Evolutionary conservation across 495 filamentous ascomycete species (phyloP).

Genomic region (Bacidia rubella): DNA sequence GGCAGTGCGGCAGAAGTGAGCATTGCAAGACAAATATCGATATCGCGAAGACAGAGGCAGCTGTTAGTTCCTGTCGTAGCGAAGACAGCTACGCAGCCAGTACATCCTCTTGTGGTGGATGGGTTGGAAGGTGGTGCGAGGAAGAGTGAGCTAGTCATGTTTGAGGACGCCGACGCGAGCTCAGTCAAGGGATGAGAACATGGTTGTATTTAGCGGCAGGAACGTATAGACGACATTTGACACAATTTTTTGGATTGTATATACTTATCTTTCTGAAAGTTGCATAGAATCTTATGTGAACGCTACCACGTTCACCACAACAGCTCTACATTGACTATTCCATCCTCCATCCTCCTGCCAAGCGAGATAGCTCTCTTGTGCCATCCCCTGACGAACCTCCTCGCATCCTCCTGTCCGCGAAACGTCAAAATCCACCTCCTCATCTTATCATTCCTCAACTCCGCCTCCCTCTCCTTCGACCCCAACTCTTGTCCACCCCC

Average conservation of each 20-base stretch:
- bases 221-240: neutral
- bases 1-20: constrained; percentile 38
- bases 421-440: constrained; percentile 38
- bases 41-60: constrained; percentile 41
- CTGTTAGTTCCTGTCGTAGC: constrained; percentile 23
- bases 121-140: neutral
- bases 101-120: constrained; percentile 13
- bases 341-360: constrained; percentile 17
- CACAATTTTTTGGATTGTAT: neutral
- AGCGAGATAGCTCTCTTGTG: constrained; percentile 33
- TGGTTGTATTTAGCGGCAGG: neutral
- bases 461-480: neutral
- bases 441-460: constrained; percentile 6
- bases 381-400: constrained; percentile 43
- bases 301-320: constrained; percentile 30
- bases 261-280: neutral
- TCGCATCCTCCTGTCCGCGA: constrained; percentile 32
- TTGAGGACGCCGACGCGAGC: neutral
- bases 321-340: constrained; percentile 30
- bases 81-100: constrained; percentile 12
- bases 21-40: constrained; percentile 45
- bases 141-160: constrained; percentile 16
- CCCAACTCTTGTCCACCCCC: too few species aligned
- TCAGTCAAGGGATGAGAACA: neutral
- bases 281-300: neutral